These are phyloP conservation scores for Saksenaea vasiformis DNA, from an alignment of 371 early-diverging fungal species.

Conservation along the genomic window DNA sequence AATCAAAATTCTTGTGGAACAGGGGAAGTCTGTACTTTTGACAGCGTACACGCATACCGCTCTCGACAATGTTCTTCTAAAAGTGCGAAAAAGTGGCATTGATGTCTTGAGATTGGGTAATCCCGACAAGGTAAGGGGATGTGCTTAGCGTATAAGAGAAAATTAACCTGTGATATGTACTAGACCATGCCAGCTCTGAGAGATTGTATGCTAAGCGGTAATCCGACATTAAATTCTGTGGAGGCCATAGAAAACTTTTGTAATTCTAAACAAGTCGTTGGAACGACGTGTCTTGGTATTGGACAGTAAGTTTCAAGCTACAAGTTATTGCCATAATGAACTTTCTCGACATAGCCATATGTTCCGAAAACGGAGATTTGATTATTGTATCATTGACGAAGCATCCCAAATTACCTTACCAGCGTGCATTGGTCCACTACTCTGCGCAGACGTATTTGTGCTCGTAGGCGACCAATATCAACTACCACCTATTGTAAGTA, in stretches of 20 bases:
- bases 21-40: constrained; percentile 83
- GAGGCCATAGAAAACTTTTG: constrained; percentile 61
- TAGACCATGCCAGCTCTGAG: constrained; percentile 55
- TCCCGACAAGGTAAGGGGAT: constrained; percentile 51
- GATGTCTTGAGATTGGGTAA: constrained; percentile 79
- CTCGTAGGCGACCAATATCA: constrained; percentile 99
- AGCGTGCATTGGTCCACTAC: constrained; percentile 90
- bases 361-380: constrained; percentile 79
- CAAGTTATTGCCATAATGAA: not conserved
- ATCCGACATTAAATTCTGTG: constrained; percentile 51
- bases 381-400: constrained; percentile 98
- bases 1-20: constrained; percentile 69
- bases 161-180: not conserved
- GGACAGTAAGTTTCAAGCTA: constrained; percentile 63
- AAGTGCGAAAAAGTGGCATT: constrained; percentile 64
- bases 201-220: constrained; percentile 49
- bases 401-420: constrained; percentile 98
- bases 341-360: constrained; percentile 40
- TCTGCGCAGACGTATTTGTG: constrained; percentile 84
- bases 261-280: constrained; percentile 70
- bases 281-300: constrained; percentile 89
- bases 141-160: not conserved
- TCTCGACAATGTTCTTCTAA: constrained; percentile 91
- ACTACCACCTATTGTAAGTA: constrained; percentile 91
- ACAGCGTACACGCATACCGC: constrained; percentile 97